A percentile compares a stretch with the other conserved stretches of the same genome.
These are phyloP conservation scores for Mycena kentingensis DNA, from an alignment of 768 basidiomycete species.

Conservation along the genomic window DNA sequence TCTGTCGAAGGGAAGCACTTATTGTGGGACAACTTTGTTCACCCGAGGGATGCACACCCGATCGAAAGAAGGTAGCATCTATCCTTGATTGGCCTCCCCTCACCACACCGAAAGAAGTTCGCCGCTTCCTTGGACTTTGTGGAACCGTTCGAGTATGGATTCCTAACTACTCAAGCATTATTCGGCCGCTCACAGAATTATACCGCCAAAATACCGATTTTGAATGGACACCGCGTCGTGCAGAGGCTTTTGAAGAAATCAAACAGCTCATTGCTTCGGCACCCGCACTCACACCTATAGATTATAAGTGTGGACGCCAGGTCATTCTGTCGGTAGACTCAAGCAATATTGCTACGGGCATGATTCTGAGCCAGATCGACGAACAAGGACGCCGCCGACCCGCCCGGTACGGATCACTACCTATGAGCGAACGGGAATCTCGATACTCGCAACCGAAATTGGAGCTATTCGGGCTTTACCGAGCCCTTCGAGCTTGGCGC, in stretches of 20 bases:
- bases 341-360: conserved; percentile 31
- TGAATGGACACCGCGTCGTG: background rate
- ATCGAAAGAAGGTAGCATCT: conserved; percentile 18
- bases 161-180: background rate
- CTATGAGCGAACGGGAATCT: conserved; percentile 32
- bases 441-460: conserved; percentile 42
- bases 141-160: background rate
- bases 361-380: conserved; percentile 34
- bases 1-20: conserved; percentile 13
- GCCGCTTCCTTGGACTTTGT: conserved; percentile 30
- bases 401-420: conserved; percentile 37
- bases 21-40: conserved; percentile 30
- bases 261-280: background rate
- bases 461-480: conserved; percentile 40
- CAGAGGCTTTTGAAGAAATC: background rate
- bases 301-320: conserved; percentile 29
- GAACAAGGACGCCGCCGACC: conserved; percentile 26
- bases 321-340: conserved; percentile 38
- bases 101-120: conserved; percentile 23
- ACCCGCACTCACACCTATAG: conserved; percentile 28
- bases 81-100: conserved; percentile 29
- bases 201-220: background rate
- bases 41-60: conserved; percentile 29
- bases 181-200: background rate
- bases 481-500: conserved; percentile 19